A percentile compares a stretch with the other conserved stretches of the same genome.
phyloP scores from a whole-genome alignment of 441 rosid species.

The Manihot esculenta region DNA sequence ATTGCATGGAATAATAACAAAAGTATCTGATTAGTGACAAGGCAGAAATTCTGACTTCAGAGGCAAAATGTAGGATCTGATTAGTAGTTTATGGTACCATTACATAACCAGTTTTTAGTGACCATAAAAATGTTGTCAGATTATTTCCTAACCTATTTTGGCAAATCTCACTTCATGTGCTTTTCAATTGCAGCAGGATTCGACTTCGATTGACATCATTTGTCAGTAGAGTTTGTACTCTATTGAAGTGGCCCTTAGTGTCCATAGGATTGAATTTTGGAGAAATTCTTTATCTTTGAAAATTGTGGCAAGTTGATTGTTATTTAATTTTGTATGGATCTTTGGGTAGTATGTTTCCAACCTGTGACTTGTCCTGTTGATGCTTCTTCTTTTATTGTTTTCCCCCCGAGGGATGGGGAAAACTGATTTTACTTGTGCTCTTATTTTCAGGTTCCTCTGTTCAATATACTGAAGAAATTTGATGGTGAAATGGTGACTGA shows the following conservation, averaged over 20 bases:
- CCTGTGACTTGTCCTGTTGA: not conserved
- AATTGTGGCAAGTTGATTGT: not conserved
- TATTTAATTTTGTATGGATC: not conserved
- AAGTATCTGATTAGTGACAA: too few relatives aligned
- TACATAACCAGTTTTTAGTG: too few relatives aligned
- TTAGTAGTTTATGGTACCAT: too few relatives aligned
- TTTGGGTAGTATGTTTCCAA: not conserved
- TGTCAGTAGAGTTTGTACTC: too few relatives aligned
- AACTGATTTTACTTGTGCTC: constrained; percentile 10
- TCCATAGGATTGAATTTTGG: not conserved
- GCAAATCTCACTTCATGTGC: too few relatives aligned
- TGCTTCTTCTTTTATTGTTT: not conserved
- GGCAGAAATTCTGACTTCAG: too few relatives aligned
- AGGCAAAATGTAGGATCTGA: too few relatives aligned
- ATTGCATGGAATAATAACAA: too few relatives aligned
- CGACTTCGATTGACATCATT: not conserved
- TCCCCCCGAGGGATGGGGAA: not conserved
- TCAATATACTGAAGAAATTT: constrained; percentile 84
- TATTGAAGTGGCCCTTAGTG: not conserved
- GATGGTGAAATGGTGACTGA: constrained; percentile 88
- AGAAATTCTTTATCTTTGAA: not conserved
- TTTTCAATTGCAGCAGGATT: too few relatives aligned
- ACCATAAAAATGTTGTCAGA: too few relatives aligned
- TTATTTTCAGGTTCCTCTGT: constrained; percentile 73
- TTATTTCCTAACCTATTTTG: too few relatives aligned